Conservation (phyloP, 2,329 filamentous ascomycete species). For the Didymella lethalis region DNA sequence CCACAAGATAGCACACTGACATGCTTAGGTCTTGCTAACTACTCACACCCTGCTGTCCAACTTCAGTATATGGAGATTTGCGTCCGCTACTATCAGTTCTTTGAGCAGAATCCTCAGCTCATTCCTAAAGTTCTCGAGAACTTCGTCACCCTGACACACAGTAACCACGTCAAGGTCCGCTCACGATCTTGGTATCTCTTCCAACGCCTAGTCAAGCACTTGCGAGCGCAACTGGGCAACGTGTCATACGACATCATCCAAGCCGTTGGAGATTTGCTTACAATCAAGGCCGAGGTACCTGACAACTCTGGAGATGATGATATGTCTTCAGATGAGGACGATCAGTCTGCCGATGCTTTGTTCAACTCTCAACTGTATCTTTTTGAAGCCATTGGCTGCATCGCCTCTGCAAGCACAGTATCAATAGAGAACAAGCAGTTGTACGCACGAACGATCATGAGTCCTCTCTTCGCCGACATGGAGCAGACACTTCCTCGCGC, state of each 20-base stretch:
- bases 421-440: constrained; percentile 84
- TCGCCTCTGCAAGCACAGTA: constrained; percentile 81
- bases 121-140: constrained; percentile 89
- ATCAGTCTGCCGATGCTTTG: constrained; percentile 86
- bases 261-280: constrained; percentile 84
- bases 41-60: constrained; percentile 88
- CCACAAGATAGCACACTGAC: constrained; percentile 18
- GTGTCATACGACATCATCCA: constrained; percentile 91
- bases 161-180: constrained; percentile 84
- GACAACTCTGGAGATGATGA: constrained; percentile 83
- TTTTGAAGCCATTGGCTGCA: constrained; percentile 92
- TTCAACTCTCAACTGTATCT: constrained; percentile 93
- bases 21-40: constrained; percentile 75
- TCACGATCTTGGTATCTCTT: constrained; percentile 97
- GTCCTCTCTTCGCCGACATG: constrained; percentile 89
- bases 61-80: constrained; percentile 99
- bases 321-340: constrained; percentile 92
- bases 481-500: constrained; percentile 79
- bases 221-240: constrained; percentile 83
- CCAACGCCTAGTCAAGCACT: constrained; percentile 87
- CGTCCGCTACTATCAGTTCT: constrained; percentile 91
- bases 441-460: constrained; percentile 87
- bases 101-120: constrained; percentile 81
- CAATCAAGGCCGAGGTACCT: constrained; percentile 88
- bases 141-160: constrained; percentile 90